Conservation (phyloP, 2,329 filamentous ascomycete genomes). For the Tolypocladium tropicale region DNA sequence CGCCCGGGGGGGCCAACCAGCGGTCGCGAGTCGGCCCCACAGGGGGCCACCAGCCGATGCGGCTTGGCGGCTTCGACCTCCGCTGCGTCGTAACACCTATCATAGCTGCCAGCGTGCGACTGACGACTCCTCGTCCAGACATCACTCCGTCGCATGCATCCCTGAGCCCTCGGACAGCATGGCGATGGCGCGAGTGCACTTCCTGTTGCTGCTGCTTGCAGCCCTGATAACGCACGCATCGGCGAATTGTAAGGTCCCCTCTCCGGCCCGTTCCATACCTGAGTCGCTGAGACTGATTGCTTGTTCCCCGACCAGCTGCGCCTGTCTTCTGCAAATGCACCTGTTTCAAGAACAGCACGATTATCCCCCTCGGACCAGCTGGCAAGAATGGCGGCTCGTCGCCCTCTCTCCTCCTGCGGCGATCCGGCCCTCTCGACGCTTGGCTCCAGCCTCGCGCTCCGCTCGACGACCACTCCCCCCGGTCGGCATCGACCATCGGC, state of each 20-base stretch:
- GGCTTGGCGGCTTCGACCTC: neutral
- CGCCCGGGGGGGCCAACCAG: constrained; percentile 13
- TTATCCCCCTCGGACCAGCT: constrained; percentile 47
- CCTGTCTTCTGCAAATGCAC: constrained; percentile 62
- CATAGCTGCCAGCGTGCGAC: neutral
- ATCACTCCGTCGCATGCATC: neutral
- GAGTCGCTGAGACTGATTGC: neutral
- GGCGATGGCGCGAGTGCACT: constrained; percentile 29
- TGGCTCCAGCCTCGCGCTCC: constrained; percentile 9
- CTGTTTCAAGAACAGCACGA: constrained; percentile 59
- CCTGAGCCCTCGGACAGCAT: neutral
- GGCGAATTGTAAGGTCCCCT: constrained; percentile 30
- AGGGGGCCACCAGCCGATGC: neutral
- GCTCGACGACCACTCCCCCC: neutral
- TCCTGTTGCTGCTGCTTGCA: constrained; percentile 25
- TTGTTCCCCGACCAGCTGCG: constrained; percentile 32
- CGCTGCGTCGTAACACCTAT: neutral
- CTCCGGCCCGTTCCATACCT: neutral
- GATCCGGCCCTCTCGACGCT: constrained; percentile 11
- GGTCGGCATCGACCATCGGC: neutral
- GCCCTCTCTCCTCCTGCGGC: constrained; percentile 11
- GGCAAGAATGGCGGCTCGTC: constrained; percentile 19
- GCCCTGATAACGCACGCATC: constrained; percentile 22
- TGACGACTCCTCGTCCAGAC: neutral
- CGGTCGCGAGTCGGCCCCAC: constrained; percentile 11